These are phyloP conservation scores for Conringia planisiliqua DNA, from an alignment of 345 rosid genomes.

Conservation along the genomic window DNA sequence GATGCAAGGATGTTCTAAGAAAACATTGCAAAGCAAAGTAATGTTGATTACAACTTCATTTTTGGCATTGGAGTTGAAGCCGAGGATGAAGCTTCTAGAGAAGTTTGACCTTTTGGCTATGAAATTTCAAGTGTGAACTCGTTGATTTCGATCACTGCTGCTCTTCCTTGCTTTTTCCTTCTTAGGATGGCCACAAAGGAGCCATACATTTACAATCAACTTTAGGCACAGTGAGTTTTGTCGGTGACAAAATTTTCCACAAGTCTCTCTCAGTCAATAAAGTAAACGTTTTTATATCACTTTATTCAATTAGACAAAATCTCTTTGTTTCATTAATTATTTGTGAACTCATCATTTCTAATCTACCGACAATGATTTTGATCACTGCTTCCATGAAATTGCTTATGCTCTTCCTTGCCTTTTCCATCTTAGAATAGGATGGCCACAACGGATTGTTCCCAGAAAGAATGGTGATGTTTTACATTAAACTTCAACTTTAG, in stretches of 20 bases:
- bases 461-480: too few species aligned
- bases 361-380: too few species aligned
- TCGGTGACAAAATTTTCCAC: not conserved
- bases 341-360: not conserved
- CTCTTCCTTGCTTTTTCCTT: not conserved
- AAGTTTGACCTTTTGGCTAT: not conserved
- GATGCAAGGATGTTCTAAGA: constrained; percentile 28
- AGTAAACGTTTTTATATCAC: too few species aligned
- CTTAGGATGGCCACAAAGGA: not conserved
- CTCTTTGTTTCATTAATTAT: too few species aligned
- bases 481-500: too few species aligned
- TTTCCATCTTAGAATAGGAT: too few species aligned
- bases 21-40: constrained; percentile 6
- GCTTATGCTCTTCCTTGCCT: not conserved
- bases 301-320: too few species aligned
- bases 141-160: not conserved
- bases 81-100: not conserved
- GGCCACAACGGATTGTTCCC: too few species aligned
- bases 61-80: not conserved
- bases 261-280: too few species aligned
- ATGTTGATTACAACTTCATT: not conserved
- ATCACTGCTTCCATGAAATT: too few species aligned
- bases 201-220: not conserved
- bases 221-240: not conserved
- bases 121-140: not conserved